Percentiles rank a stretch among this genome's conserved stretches.
Conservation (phyloP, 2,329 filamentous ascomycete species). For the Coleophoma eucalyptorum region DNA sequence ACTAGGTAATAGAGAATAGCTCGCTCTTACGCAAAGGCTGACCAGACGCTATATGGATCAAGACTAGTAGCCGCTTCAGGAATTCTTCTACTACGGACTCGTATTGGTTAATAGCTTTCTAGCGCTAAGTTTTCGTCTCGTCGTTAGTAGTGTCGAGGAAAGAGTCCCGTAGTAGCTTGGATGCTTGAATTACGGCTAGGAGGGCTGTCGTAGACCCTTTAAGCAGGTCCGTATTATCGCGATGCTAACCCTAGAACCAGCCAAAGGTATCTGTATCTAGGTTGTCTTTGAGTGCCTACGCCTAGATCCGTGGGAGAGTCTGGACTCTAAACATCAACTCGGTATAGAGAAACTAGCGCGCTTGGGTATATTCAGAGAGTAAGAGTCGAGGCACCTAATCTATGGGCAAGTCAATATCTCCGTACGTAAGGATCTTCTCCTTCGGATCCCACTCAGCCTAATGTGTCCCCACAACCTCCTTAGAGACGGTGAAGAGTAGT, state of each 20-base stretch:
- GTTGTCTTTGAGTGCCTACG: conserved; percentile 8
- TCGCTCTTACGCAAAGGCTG: conserved; percentile 3
- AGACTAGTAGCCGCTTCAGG: conserved; percentile 4
- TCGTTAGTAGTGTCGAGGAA: conserved; percentile 6
- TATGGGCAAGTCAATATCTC: neutral
- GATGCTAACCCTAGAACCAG: conserved; percentile 7
- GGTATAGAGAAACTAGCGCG: conserved; percentile 4
- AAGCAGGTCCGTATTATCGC: conserved; percentile 8
- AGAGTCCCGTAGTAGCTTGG: conserved; percentile 2
- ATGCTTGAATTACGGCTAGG: conserved; percentile 3
- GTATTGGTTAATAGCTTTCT: conserved; percentile 8
- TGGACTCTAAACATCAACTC: conserved; percentile 4
- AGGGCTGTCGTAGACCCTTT: neutral
- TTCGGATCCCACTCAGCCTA: neutral
- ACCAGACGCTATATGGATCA: conserved; percentile 2
- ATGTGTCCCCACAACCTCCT: neutral
- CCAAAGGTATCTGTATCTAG: conserved; percentile 7
- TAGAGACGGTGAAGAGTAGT: neutral
- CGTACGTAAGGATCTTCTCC: neutral
- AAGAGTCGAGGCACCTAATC: neutral
- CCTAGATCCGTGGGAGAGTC: conserved; percentile 4
- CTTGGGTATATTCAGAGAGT: neutral
- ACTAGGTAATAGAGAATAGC: conserved; percentile 7
- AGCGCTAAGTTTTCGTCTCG: neutral
- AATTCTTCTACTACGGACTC: conserved; percentile 7